Conservation (phyloP, 257 asterid species). For the Buddleja alternifolia region DNA sequence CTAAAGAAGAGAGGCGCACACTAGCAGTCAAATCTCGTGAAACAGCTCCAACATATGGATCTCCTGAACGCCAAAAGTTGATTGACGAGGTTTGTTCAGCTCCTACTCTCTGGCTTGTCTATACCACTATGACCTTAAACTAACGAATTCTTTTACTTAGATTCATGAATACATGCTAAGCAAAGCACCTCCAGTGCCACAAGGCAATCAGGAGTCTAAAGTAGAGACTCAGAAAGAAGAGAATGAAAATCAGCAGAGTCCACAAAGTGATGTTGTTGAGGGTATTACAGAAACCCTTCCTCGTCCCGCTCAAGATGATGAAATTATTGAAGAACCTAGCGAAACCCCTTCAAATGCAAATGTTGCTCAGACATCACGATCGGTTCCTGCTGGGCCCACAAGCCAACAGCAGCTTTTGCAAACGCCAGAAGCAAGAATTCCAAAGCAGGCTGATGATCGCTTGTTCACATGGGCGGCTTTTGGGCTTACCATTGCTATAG, state of each 20-base stretch:
- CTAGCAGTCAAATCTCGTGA: constrained; percentile 70
- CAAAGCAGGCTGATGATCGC: constrained; percentile 52
- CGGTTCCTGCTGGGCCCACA: constrained; percentile 28
- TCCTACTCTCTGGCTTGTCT: background rate
- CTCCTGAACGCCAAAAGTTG: constrained; percentile 62
- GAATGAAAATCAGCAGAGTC: constrained; percentile 29
- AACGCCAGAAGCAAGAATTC: constrained; percentile 37
- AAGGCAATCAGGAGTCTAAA: constrained; percentile 40
- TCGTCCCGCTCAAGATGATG: constrained; percentile 29
- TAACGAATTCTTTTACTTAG: constrained; percentile 32
- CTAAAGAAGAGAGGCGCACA: constrained; percentile 60
- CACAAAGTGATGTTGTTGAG: constrained; percentile 27
- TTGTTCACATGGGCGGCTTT: constrained; percentile 70
- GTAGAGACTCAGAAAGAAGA: constrained; percentile 29
- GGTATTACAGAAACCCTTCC: constrained; percentile 34
- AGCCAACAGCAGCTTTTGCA: constrained; percentile 30
- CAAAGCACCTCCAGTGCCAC: constrained; percentile 60
- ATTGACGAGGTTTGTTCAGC: constrained; percentile 58
- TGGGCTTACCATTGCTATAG: constrained; percentile 65
- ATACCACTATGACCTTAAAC: background rate
- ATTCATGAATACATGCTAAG: constrained; percentile 70
- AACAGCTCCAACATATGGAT: constrained; percentile 58
- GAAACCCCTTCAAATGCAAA: constrained; percentile 37
- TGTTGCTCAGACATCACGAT: constrained; percentile 36
- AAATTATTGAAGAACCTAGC: constrained; percentile 35